Conservation (phyloP, 202 grass and related monocot genomes). For the Zoysia matrella region DNA sequence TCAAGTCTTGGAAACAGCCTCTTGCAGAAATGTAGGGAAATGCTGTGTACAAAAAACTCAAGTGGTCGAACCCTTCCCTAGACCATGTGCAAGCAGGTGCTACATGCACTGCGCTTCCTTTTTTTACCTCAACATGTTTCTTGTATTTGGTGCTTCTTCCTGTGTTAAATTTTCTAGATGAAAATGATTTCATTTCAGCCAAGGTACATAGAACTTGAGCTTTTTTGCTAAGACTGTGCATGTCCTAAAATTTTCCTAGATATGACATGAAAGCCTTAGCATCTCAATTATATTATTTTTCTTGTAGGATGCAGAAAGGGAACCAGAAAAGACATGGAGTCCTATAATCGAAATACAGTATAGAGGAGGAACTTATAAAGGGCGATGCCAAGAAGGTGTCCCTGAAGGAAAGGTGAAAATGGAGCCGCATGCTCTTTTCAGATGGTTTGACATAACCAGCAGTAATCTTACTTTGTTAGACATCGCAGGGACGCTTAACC, state of each 20-base stretch:
- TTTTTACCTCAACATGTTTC: background rate
- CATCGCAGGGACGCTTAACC: constrained; percentile 67
- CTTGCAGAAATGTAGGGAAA: no score
- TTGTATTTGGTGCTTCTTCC: constrained; percentile 12
- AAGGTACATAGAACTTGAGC: background rate
- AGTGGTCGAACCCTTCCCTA: no score
- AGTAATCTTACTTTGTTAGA: constrained; percentile 34
- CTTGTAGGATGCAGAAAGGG: constrained; percentile 84
- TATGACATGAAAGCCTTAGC: background rate
- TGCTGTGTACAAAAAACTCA: no score
- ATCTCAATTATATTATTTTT: constrained; percentile 41
- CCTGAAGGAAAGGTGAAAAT: constrained; percentile 93
- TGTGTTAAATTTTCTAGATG: background rate
- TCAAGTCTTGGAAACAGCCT: no score
- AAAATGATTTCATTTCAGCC: background rate
- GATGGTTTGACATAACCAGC: background rate
- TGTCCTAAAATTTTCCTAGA: constrained; percentile 28
- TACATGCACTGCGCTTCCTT: no score
- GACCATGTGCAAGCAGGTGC: no score
- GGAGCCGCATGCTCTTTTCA: constrained; percentile 22
- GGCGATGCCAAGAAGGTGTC: constrained; percentile 90
- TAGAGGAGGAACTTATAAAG: constrained; percentile 83
- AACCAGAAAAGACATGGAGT: constrained; percentile 87
- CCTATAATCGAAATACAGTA: constrained; percentile 82
- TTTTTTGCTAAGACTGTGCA: constrained; percentile 18